These are phyloP conservation scores for Salpingoeca rosetta DNA, from an alignment of 78 protist species.

Conservation along the genomic window DNA sequence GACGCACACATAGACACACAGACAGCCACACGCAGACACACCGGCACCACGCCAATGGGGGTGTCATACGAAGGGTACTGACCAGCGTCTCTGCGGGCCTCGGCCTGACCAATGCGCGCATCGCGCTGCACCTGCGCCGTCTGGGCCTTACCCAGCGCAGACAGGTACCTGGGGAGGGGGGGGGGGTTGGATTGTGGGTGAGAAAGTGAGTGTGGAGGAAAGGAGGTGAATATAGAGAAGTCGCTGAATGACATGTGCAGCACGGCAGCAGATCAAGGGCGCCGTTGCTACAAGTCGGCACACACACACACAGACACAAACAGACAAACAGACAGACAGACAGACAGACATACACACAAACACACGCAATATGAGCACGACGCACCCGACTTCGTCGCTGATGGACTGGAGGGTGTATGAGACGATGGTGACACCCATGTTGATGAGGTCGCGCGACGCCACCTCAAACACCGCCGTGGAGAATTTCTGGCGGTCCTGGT, in stretches of 20 bases:
- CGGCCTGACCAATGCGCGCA: conserved; percentile 28
- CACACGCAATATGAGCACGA: no score
- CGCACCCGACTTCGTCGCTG: conserved; percentile 9
- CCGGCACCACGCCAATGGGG: no score
- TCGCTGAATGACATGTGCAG: not conserved
- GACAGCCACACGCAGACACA: no score
- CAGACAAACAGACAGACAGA: no score
- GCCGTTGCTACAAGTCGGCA: no score
- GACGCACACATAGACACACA: no score
- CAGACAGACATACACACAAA: no score
- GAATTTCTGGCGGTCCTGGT: conserved; percentile 26
- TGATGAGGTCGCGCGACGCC: conserved; percentile 14
- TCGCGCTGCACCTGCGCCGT: conserved; percentile 34
- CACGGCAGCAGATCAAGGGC: not conserved
- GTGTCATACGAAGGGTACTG: no score
- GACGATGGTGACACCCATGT: conserved; percentile 31
- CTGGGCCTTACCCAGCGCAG: conserved; percentile 22
- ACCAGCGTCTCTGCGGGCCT: conserved; percentile 12
- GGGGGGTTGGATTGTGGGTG: not conserved
- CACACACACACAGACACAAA: no score
- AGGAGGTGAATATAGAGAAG: not conserved
- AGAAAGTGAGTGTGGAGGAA: no score
- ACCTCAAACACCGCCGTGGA: conserved; percentile 18
- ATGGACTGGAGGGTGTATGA: conserved; percentile 33
- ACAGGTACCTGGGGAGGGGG: no score